Evolutionary conservation across 2,329 filamentous ascomycete species (phyloP).

Genomic region (Fonsecaea pugnacius): DNA sequence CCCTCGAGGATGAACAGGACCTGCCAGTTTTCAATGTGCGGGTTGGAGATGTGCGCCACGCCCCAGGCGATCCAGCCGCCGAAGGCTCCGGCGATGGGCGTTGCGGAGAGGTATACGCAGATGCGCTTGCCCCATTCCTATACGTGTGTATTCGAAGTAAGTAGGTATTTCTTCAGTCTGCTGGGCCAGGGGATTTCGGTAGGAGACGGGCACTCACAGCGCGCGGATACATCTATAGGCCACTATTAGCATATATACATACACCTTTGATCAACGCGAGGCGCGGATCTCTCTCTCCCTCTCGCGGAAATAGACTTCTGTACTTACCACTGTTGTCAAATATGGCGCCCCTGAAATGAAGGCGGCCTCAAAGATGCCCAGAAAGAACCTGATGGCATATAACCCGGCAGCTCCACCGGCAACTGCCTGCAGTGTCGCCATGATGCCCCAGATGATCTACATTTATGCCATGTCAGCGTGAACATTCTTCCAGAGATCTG

Average conservation of each 20-base stretch:
- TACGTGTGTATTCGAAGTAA: slow-evolving; percentile 33
- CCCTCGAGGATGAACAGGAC: slow-evolving; percentile 48
- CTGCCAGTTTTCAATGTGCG: slow-evolving; percentile 50
- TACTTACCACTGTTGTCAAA: slow-evolving; percentile 22
- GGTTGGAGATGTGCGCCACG: slow-evolving; percentile 52
- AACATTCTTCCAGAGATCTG: background rate
- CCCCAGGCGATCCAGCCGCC: slow-evolving; percentile 47
- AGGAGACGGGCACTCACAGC: background rate
- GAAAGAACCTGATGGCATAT: slow-evolving; percentile 25
- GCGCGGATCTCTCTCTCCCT: background rate
- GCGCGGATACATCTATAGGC: slow-evolving; percentile 14
- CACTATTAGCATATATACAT: background rate
- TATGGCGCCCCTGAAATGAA: slow-evolving; percentile 25
- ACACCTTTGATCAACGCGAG: background rate
- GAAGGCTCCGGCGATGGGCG: slow-evolving; percentile 34
- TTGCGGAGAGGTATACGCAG: slow-evolving; percentile 23
- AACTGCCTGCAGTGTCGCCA: slow-evolving; percentile 24
- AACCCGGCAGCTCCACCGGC: slow-evolving; percentile 18
- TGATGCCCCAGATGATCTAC: slow-evolving; percentile 22
- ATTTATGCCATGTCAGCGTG: background rate
- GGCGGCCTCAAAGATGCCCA: slow-evolving; percentile 24
- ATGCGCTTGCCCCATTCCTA: slow-evolving; percentile 28
- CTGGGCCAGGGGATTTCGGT: background rate
- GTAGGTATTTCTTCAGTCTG: background rate
- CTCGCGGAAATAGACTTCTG: background rate